These are phyloP conservation scores for Aureobasidium melanogenum DNA, from an alignment of 2,329 filamentous ascomycete genomes.

Conservation along the genomic window DNA sequence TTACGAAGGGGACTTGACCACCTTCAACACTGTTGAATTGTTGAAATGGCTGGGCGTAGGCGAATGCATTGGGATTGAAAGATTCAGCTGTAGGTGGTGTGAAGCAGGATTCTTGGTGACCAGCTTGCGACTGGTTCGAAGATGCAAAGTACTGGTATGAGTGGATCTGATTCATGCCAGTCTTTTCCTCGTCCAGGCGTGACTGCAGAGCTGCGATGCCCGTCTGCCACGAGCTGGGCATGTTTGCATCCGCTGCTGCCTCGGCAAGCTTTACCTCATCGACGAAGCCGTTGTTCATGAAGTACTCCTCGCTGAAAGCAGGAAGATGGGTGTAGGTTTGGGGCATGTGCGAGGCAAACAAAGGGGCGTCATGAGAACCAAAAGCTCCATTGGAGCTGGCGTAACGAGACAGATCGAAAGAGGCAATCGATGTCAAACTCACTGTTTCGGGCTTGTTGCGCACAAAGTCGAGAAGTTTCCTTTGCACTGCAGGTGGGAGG, in stretches of 20 bases:
- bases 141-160: background rate
- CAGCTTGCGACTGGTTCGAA: background rate
- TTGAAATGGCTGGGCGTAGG: background rate
- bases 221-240: background rate
- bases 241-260: background rate
- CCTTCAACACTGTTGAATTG: slow-evolving; percentile 5
- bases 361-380: background rate
- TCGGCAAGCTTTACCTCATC: background rate
- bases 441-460: slow-evolving; percentile 1
- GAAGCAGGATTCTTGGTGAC: background rate
- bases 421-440: background rate
- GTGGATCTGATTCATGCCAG: background rate
- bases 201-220: slow-evolving; percentile 1
- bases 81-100: background rate
- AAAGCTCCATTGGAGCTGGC: background rate
- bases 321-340: slow-evolving; percentile 2
- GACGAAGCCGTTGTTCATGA: background rate
- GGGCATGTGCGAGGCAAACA: background rate
- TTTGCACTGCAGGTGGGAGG: slow-evolving; percentile 10
- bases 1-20: background rate
- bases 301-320: background rate
- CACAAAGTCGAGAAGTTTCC: slow-evolving; percentile 13
- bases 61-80: background rate
- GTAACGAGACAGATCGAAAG: background rate
- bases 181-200: background rate